phyloP scores from a whole-genome alignment of 2,329 filamentous ascomycete species.

The Colletotrichum tropicale region DNA sequence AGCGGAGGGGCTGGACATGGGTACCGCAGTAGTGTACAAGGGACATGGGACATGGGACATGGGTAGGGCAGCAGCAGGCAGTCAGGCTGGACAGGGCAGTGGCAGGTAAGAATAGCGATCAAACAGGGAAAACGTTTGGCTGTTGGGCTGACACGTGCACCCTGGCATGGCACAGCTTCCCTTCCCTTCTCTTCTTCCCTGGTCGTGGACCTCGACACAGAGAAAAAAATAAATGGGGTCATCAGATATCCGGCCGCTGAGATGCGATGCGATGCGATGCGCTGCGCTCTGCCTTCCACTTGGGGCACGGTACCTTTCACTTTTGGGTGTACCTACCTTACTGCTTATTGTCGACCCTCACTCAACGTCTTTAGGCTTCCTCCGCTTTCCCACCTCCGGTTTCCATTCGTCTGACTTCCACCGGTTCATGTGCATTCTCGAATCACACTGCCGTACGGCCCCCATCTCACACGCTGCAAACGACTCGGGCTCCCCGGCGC shows the following conservation, averaged over 20 bases:
- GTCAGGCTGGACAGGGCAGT: background rate
- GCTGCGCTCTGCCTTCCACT: background rate
- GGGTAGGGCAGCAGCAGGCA: background rate
- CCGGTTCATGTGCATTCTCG: background rate
- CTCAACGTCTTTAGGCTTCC: background rate
- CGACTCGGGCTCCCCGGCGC: background rate
- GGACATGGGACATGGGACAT: background rate
- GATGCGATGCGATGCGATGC: background rate
- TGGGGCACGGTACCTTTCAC: background rate
- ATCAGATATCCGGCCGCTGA: background rate
- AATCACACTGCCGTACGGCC: background rate
- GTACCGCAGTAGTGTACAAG: background rate
- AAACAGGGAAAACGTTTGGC: slow-evolving; percentile 18
- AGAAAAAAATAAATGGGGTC: background rate
- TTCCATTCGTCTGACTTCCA: background rate
- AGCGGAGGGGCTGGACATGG: background rate
- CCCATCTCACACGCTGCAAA: background rate
- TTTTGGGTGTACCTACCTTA: background rate
- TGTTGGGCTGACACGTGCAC: slow-evolving; percentile 22
- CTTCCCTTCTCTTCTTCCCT: background rate
- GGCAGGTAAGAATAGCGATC: slow-evolving; percentile 13
- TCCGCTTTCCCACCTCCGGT: background rate
- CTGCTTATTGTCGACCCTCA: background rate
- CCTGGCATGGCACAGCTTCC: slow-evolving; percentile 12
- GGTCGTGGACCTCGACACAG: background rate